phyloP scores from a whole-genome alignment of 805 yeast species.

The baker's yeast (Saccharomyces cerevisiae) region DNA sequence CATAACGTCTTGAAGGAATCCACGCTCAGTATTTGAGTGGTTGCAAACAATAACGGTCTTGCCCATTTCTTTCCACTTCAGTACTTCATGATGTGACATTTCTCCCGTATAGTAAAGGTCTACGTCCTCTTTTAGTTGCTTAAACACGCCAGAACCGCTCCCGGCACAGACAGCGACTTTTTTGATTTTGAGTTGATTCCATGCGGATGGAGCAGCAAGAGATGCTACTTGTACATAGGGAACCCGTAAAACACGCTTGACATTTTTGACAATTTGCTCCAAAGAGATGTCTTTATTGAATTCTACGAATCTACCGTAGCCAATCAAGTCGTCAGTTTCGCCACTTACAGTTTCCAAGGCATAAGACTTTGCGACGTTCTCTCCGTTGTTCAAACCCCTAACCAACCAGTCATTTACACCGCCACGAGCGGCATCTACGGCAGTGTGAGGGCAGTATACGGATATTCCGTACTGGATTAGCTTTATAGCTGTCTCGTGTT shows the following conservation, averaged over 20 bases:
- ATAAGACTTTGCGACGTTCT: slow-evolving; percentile 8
- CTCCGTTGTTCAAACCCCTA: slow-evolving; percentile 41
- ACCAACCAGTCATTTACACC: slow-evolving; percentile 94
- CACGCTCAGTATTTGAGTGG: slow-evolving; percentile 90
- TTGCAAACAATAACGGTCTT: slow-evolving; percentile 68
- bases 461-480: slow-evolving; percentile 71
- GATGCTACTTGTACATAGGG: slow-evolving; percentile 56
- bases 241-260: slow-evolving; percentile 49
- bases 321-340: slow-evolving; percentile 36
- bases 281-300: slow-evolving; percentile 40
- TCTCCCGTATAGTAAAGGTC: slow-evolving; percentile 89
- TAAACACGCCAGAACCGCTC: slow-evolving; percentile 74
- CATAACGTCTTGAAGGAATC: slow-evolving; percentile 53
- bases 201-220: neutral
- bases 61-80: slow-evolving; percentile 63
- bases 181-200: slow-evolving; percentile 30
- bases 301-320: slow-evolving; percentile 70
- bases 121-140: slow-evolving; percentile 36
- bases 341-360: slow-evolving; percentile 25
- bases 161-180: slow-evolving; percentile 91
- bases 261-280: slow-evolving; percentile 36
- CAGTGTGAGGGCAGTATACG: slow-evolving; percentile 93
- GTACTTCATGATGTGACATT: slow-evolving; percentile 85
- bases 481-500: slow-evolving; percentile 66
- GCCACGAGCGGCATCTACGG: slow-evolving; percentile 84